Evolutionary conservation across 768 basidiomycete species (phyloP).

Genomic region (Saitozyma podzolica): DNA sequence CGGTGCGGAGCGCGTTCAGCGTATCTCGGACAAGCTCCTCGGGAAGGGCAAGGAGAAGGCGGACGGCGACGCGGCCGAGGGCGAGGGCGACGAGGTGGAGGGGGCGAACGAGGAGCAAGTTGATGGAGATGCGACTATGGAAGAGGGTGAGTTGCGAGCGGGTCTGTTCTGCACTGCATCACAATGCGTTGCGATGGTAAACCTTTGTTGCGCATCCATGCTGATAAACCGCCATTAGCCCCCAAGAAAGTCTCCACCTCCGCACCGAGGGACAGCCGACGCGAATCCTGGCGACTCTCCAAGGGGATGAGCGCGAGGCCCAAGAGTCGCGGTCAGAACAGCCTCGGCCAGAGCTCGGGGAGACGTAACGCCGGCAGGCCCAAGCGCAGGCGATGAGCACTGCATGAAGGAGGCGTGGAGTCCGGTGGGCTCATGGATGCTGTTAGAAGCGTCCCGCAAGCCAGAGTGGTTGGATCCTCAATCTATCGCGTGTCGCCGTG

Average conservation of each 20-base stretch:
- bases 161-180: background rate
- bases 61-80: constrained; percentile 27
- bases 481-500: too few relatives aligned
- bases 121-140: constrained; percentile 21
- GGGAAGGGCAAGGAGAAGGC: constrained; percentile 43
- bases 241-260: constrained; percentile 69
- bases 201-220: too few relatives aligned
- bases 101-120: constrained; percentile 31
- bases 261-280: constrained; percentile 71
- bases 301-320: constrained; percentile 61
- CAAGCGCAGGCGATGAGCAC: constrained; percentile 29
- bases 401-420: background rate
- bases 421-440: background rate
- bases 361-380: constrained; percentile 34
- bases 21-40: constrained; percentile 36
- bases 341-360: constrained; percentile 22
- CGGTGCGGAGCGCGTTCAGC: constrained; percentile 39
- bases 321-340: constrained; percentile 37
- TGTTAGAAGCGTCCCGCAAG: background rate
- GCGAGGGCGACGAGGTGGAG: constrained; percentile 42
- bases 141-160: constrained; percentile 18
- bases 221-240: background rate
- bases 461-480: background rate
- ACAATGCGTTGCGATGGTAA: background rate
- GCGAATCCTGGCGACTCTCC: constrained; percentile 77